Evolutionary conservation across 1,139 yeast genomes (phyloP), one percentile per base, ranked within the genome.

Genomic region (Waltiozyma sp.): DNA sequence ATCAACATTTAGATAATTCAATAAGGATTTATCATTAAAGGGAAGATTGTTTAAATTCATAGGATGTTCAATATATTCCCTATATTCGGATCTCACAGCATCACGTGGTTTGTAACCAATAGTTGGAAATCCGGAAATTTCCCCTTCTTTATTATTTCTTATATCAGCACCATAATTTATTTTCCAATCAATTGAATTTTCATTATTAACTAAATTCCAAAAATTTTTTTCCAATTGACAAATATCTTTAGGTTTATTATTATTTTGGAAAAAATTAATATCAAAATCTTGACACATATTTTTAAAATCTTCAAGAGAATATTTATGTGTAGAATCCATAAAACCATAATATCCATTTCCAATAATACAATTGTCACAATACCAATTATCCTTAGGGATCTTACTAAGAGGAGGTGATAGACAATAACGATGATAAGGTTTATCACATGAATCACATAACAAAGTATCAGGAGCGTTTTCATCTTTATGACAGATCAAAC

Each of bases 291-390:
- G 62, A 48, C 89, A 83, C 50, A 75, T 65, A 13, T 70, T 61
- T 47, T 72, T 71, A 59, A 88, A 89, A 46, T 82, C 80, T 0
- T 60, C 53, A 19, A 79, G 63, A 0, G 81, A 68, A 56, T 83
- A 86, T 45, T 71, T 69, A 38, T 73, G 68, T 5, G 72, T 67
- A 19, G 82, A 78, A 49, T 85, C 94, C 52, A 83, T 89, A 60
- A 89, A 89, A 0, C 95, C 95, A 57, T 87, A 89, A 52, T 81
- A 91, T 1, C 94, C 93, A 2, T 89, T 83, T 1, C 95, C 96
- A 7, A 84, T 70, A 15, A 89, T 66, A 59, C 97, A 89, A 47
- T 73, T 73, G 40, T 80, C 82, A 60, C 97, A 89, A 56, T 70
- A 81, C 95, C 96, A 88, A 28, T 68, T 70, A 4, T 76, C 75